phyloP scores from a whole-genome alignment of 2,329 filamentous ascomycete genomes.

The Epichloe bromicola region DNA sequence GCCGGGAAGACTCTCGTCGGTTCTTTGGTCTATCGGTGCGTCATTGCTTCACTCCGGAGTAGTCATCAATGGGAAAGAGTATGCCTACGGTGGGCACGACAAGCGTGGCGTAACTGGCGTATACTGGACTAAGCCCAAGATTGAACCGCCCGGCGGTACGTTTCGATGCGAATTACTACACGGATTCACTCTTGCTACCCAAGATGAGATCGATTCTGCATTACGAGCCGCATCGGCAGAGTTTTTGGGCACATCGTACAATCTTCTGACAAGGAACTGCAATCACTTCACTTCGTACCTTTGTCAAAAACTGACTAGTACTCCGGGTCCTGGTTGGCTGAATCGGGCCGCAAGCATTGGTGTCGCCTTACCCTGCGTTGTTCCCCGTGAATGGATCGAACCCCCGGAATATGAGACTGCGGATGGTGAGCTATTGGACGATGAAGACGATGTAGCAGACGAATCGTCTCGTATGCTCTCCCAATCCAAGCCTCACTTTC shows the following conservation, averaged over 20 bases:
- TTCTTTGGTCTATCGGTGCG: constrained; percentile 66
- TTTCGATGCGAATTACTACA: constrained; percentile 66
- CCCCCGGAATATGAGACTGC: constrained; percentile 67
- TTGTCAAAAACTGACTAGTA: constrained; percentile 58
- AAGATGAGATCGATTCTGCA: constrained; percentile 57
- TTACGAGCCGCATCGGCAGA: constrained; percentile 55
- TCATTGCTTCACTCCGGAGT: constrained; percentile 74
- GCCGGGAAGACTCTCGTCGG: constrained; percentile 60
- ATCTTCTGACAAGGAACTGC: constrained; percentile 73
- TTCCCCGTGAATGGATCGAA: constrained; percentile 70
- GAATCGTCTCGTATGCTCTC: constrained; percentile 49
- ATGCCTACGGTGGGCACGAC: constrained; percentile 75
- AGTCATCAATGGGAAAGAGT: constrained; percentile 67
- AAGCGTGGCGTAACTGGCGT: constrained; percentile 59
- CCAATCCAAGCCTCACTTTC: constrained; percentile 19
- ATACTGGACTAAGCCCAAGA: constrained; percentile 65
- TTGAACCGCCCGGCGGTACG: constrained; percentile 63
- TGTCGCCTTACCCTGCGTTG: constrained; percentile 66
- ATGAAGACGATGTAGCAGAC: constrained; percentile 33
- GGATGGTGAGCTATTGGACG: constrained; percentile 55
- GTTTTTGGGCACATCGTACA: constrained; percentile 67
- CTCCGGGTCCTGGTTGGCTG: constrained; percentile 59
- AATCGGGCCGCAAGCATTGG: constrained; percentile 79
- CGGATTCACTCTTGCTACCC: constrained; percentile 59
- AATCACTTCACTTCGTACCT: constrained; percentile 78